Percentiles rank a stretch among this genome's conserved stretches.
phyloP scores from a whole-genome alignment of 2,329 filamentous ascomycete species.

The Sordariomycetes sp. region DNA sequence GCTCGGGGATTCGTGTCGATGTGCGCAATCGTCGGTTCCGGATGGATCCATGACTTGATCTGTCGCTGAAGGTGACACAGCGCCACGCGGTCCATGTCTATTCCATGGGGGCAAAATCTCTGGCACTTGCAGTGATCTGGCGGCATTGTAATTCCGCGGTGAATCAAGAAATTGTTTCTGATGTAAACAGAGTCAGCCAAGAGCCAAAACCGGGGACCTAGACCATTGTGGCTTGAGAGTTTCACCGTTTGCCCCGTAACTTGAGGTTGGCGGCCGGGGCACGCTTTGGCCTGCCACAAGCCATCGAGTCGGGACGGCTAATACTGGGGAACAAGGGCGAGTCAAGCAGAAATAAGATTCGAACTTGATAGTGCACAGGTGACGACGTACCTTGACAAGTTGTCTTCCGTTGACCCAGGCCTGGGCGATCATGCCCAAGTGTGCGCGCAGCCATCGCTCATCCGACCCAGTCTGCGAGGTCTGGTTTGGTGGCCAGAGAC shows the following conservation, averaged over 20 bases:
- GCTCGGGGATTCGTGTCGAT: constrained; percentile 11
- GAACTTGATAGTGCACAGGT: not conserved
- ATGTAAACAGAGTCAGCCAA: too few species aligned
- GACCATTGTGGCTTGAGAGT: too few species aligned
- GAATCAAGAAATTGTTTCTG: not conserved
- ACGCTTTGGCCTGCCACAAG: not conserved
- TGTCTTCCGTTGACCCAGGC: constrained; percentile 18
- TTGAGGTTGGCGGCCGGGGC: too few species aligned
- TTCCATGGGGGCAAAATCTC: constrained; percentile 1
- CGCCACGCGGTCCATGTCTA: not conserved
- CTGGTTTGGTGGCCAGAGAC: constrained; percentile 24
- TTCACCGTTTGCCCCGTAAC: too few species aligned
- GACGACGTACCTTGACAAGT: constrained; percentile 11
- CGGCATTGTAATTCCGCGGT: not conserved
- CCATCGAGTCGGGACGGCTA: too few species aligned
- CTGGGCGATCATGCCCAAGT: constrained; percentile 20
- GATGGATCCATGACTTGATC: constrained; percentile 17
- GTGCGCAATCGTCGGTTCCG: constrained; percentile 19
- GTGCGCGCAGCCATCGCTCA: constrained; percentile 14
- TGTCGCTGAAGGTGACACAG: not conserved
- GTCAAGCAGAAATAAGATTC: constrained; percentile 4
- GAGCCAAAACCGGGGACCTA: too few species aligned
- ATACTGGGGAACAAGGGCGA: not conserved
- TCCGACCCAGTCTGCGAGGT: constrained; percentile 17
- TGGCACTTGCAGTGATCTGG: not conserved